Evolutionary conservation across 2,329 filamentous ascomycete species (phyloP).

Genomic region (Pseudopithomyces maydicus): DNA sequence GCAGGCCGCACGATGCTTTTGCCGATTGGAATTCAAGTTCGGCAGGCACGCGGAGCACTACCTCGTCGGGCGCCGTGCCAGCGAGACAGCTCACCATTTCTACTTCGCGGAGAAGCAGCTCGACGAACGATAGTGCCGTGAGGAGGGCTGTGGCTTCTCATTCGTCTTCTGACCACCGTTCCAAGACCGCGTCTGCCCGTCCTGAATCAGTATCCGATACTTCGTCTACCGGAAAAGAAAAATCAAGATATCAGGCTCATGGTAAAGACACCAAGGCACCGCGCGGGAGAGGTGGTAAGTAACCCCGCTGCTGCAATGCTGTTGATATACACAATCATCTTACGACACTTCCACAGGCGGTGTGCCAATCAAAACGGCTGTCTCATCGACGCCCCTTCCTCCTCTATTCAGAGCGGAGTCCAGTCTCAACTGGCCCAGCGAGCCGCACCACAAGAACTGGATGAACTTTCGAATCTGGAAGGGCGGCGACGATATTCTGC

Average conservation of each 20-base stretch:
- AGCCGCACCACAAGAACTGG: slow-evolving; percentile 36
- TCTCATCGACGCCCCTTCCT: slow-evolving; percentile 17
- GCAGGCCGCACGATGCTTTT: slow-evolving; percentile 33
- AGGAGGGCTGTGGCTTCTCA: slow-evolving; percentile 29
- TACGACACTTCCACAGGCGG: slow-evolving; percentile 21
- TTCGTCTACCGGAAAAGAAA: slow-evolving; percentile 38
- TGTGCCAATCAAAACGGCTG: slow-evolving; percentile 40
- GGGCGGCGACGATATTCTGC: slow-evolving; percentile 33
- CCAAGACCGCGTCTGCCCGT: slow-evolving; percentile 28
- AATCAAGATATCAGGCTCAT: slow-evolving; percentile 39
- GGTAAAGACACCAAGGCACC: slow-evolving; percentile 47
- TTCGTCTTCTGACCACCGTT: slow-evolving; percentile 23
- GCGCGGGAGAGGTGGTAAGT: slow-evolving; percentile 39
- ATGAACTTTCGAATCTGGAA: slow-evolving; percentile 45
- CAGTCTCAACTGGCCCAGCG: slow-evolving; percentile 20
- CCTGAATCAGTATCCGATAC: slow-evolving; percentile 33
- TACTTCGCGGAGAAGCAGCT: slow-evolving; percentile 35
- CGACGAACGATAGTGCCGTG: slow-evolving; percentile 26
- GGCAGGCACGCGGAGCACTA: slow-evolving; percentile 20
- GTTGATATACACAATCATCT: not conserved
- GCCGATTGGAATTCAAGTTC: slow-evolving; percentile 29
- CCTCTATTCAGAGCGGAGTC: slow-evolving; percentile 32
- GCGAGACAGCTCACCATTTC: slow-evolving; percentile 35
- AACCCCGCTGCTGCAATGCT: no score
- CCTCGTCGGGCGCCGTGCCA: slow-evolving; percentile 20